Base-by-base conservation (phyloP, 148 eudicot genomes). In the Gaultheria prostrata region DNA sequence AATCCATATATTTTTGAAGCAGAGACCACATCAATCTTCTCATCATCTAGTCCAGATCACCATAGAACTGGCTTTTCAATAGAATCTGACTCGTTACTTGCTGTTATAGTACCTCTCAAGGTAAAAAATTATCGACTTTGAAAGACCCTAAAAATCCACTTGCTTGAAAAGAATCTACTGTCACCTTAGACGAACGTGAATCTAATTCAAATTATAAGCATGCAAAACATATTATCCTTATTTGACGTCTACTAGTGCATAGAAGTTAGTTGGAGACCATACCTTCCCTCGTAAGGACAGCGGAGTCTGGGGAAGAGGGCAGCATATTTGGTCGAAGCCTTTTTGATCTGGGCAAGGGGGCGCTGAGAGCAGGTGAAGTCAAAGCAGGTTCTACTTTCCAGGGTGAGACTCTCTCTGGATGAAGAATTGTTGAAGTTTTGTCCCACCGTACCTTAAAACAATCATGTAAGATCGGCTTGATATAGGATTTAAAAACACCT, bases 371-470 rank as follows among this genome's bases (percentile, higher is more conserved):
- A 2, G 97, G 94, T 48, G 97, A 95, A 82, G 90, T 84, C 81
- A 90, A 80, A 26, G 97, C 94, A 86, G 95, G 98, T 85, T 97
- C 99, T 67, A 92, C 89, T 84, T 94, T 92, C 99, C 99, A 97
- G 1, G 98, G 98, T 2, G 99, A 94, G 51, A 94, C 97, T 84
- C 92, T 93, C 26, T 97, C 99, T 24, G 98, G 99, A 65, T 97
- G 95, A 78, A 92, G 90, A 81, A 91, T 89, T 15, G 88, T 80
- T 21, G 99, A 94, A 82, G 89, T 92, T 91, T 97, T 98, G 88
- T 97, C 99, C 99, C 99, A 97, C 32, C 95, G 92, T n/a, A 97
- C 95, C 99, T 94, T 35, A 90, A 90, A 82, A 17, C 7, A 53
- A 18, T 39, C 43, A 4, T 39, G 43, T 39, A 39, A 39, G 43